Base-by-base conservation (phyloP, 108 stramenopile genomes). In the Fistulifera pelliculosa region DNA sequence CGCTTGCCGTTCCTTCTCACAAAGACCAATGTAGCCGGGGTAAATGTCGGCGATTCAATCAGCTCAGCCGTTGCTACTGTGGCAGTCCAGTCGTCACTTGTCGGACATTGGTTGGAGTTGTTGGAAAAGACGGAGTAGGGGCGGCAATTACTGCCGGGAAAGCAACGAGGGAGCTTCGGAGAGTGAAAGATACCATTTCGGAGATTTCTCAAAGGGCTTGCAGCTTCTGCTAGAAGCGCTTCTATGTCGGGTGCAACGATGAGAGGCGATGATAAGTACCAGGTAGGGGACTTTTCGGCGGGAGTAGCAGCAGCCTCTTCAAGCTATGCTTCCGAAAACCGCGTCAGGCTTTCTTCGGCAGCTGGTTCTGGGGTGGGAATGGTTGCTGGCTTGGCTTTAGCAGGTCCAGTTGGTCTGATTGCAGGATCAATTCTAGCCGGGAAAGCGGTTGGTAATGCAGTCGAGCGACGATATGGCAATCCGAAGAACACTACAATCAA, bases 341-440 rank as follows among this genome's bases (percentile, higher is more conserved):
- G 38, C 5, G 28, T 38, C 17, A 24, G 59, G 14, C 59, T 60
- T 26, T 28, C 49, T 16, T 19, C 48, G n/a, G 59, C 48, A 14
- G 59, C 47, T 27, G 59, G 59, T 16, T 28, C 48, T n/a, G 28
- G 59, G 35, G 21, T 49, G 3, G 59, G 59, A 28, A 49, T 49
- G 35, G 47, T 50, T 18, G 59, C 38, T 13, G 59, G 59, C 2
- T 17, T 28, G 12, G 48, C 38, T 27, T 16, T 60, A 13, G 48
- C 48, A 16, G 59, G 59, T 5, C 59, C 59, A 6, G 18, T 49
- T 5, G 59, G 59, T 24, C 27, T 60, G 47, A 27, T 60, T 60
- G 59, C 28, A n/a, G 59, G 59, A 23, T n/a, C 49, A 1, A n/a
- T 50, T 16, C 16, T 60, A 11, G 59, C 47, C 3, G 53, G 53